A percentile compares a stretch with the other conserved stretches of the same genome.
These are phyloP conservation scores for Elsinoe perseae DNA, from an alignment of 2,329 filamentous ascomycete species.

Conservation along the genomic window DNA sequence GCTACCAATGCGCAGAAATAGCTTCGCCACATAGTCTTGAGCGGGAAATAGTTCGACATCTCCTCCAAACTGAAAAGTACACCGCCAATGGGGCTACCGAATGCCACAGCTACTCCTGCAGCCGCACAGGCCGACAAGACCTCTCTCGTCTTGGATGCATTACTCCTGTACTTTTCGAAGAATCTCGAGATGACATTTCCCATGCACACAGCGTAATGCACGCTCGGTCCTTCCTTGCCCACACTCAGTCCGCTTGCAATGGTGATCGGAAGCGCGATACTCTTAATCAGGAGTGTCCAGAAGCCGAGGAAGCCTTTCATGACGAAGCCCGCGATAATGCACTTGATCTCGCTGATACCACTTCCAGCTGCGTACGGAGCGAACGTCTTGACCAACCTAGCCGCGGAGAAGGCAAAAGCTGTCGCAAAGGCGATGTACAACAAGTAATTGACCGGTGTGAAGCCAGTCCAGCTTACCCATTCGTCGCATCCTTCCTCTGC, in stretches of 20 bases:
- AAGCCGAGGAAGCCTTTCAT: slow-evolving; percentile 97
- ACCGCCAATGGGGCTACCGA: slow-evolving; percentile 93
- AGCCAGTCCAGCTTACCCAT: slow-evolving; percentile 82
- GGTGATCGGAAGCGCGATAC: slow-evolving; percentile 77
- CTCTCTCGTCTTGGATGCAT: slow-evolving; percentile 89
- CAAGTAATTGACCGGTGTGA: slow-evolving; percentile 72
- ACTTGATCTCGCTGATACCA: slow-evolving; percentile 98
- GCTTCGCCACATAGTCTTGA: slow-evolving; percentile 96
- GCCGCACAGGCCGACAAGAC: slow-evolving; percentile 91
- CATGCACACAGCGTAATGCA: slow-evolving; percentile 97
- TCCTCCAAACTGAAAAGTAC: slow-evolving; percentile 96
- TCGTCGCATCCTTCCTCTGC: slow-evolving; percentile 80
- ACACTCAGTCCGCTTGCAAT: slow-evolving; percentile 92
- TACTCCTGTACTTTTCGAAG: slow-evolving; percentile 85
- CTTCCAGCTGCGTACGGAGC: slow-evolving; percentile 94
- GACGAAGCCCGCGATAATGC: slow-evolving; percentile 95
- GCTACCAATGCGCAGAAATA: slow-evolving; percentile 97
- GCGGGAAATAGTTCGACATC: slow-evolving; percentile 91
- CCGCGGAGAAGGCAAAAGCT: slow-evolving; percentile 72
- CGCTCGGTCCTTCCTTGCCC: slow-evolving; percentile 93
- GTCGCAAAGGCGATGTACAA: slow-evolving; percentile 75
- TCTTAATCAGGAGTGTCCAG: slow-evolving; percentile 91
- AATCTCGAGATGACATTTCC: slow-evolving; percentile 92
- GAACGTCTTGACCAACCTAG: slow-evolving; percentile 78
- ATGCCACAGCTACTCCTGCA: slow-evolving; percentile 90